Percentiles rank a stretch among this genome's conserved stretches.
Conservation (phyloP, 1,284 basidiomycete species). For the Porodaedalea pini region DNA sequence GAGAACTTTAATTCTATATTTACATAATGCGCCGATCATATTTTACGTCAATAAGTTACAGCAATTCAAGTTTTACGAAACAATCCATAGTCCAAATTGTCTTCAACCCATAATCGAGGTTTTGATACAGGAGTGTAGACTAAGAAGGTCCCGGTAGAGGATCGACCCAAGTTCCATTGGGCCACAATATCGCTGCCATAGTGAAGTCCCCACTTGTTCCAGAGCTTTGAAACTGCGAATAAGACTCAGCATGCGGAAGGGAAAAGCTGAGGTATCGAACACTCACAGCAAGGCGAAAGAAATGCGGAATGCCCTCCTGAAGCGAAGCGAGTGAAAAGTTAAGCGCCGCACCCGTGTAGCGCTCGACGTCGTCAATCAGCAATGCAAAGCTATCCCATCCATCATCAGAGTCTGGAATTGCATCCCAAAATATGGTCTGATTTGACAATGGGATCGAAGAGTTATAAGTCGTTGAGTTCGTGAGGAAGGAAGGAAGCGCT, state of each 20-base stretch:
- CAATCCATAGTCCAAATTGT: no score
- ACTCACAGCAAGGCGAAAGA: conserved; percentile 80
- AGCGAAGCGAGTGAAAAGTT: conserved; percentile 67
- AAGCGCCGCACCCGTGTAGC: conserved; percentile 61
- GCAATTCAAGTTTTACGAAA: no score
- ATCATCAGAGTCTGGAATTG: conserved; percentile 40
- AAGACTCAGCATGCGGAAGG: background rate
- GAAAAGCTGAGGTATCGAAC: background rate
- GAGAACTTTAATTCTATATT: no score
- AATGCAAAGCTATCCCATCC: conserved; percentile 79
- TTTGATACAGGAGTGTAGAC: background rate
- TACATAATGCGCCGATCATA: no score
- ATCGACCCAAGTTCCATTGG: conserved; percentile 80
- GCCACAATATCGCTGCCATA: conserved; percentile 70
- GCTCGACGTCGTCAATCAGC: conserved; percentile 82
- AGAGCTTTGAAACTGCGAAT: conserved; percentile 48
- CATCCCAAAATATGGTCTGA: conserved; percentile 62
- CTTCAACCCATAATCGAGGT: no score
- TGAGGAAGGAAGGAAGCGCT: conserved; percentile 66
- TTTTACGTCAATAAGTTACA: no score
- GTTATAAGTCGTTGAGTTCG: conserved; percentile 66
- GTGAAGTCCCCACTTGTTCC: conserved; percentile 76
- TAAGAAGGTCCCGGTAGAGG: conserved; percentile 65
- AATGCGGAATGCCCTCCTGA: conserved; percentile 66
- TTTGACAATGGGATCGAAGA: conserved; percentile 49